Evolutionary conservation across 768 basidiomycete species (phyloP).

Genomic region (Plicaturopsis crispa): DNA sequence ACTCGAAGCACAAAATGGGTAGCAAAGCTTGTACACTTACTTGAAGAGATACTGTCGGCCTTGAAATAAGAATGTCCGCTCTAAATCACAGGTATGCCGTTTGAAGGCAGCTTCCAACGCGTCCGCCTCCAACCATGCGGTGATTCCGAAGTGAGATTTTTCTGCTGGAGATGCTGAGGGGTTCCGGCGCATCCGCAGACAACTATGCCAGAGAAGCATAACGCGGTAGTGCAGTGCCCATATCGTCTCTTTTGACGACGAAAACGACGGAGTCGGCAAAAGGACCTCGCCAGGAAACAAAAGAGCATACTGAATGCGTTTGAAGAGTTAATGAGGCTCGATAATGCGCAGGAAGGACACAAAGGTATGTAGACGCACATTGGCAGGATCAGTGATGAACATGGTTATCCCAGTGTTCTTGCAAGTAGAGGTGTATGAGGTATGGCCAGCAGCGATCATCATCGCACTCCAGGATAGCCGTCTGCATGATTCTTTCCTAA

Average conservation of each 20-base stretch:
- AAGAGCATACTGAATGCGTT: conserved; percentile 51
- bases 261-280: conserved; percentile 18
- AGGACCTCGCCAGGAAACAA: conserved; percentile 64
- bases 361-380: conserved; percentile 29
- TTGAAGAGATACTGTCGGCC: conserved; percentile 74
- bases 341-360: not conserved
- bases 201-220: conserved; percentile 68
- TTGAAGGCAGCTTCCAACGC: conserved; percentile 56
- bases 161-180: conserved; percentile 20
- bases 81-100: conserved; percentile 58
- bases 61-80: conserved; percentile 60
- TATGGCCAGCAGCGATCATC: conserved; percentile 56
- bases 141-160: conserved; percentile 55
- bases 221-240: conserved; percentile 71
- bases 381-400: conserved; percentile 56
- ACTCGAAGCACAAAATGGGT: too few relatives aligned
- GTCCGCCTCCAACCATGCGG: conserved; percentile 67
- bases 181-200: conserved; percentile 49
- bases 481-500: conserved; percentile 64
- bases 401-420: conserved; percentile 33
- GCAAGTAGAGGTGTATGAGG: conserved; percentile 48
- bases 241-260: conserved; percentile 63
- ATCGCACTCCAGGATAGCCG: conserved; percentile 70
- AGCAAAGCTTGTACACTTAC: conserved; percentile 47
- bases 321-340: not conserved